Percentiles rank a stretch among this genome's conserved stretches.
These are phyloP conservation scores for Aleurites moluccanus DNA, from an alignment of 441 rosid genomes.

Conservation along the genomic window DNA sequence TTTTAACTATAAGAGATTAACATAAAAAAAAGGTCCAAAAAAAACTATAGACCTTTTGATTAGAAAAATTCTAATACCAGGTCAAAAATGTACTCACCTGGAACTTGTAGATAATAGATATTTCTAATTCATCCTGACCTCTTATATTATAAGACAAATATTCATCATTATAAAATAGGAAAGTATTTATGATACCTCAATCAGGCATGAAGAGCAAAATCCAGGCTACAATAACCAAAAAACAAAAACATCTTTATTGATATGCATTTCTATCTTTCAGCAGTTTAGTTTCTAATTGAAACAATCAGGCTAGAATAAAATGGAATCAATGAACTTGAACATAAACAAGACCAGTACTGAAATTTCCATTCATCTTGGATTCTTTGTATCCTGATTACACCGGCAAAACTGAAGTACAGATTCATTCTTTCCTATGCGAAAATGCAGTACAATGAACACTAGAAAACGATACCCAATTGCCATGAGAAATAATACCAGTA, in stretches of 20 bases:
- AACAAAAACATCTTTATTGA: background rate
- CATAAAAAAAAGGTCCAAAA: too few relatives aligned
- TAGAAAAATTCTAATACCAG: too few relatives aligned
- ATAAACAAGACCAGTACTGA: constrained; percentile 14
- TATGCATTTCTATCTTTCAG: background rate
- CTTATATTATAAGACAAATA: too few relatives aligned
- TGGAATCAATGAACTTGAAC: constrained; percentile 10
- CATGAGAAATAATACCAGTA: constrained; percentile 77
- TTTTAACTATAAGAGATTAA: too few relatives aligned
- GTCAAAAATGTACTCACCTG: too few relatives aligned
- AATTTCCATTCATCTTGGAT: constrained; percentile 45
- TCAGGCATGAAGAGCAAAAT: too few relatives aligned
- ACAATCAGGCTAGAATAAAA: constrained; percentile 18
- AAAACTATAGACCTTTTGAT: too few relatives aligned
- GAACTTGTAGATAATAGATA: too few relatives aligned
- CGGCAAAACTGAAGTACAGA: constrained; percentile 41
- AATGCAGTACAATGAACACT: constrained; percentile 59
- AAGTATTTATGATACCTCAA: too few relatives aligned
- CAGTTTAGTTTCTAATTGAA: background rate
- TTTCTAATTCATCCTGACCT: too few relatives aligned
- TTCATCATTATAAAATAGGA: too few relatives aligned
- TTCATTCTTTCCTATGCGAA: constrained; percentile 54
- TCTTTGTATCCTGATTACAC: constrained; percentile 45
- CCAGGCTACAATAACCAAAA: too few relatives aligned
- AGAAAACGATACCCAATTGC: constrained; percentile 69